Evolutionary conservation across 768 basidiomycete genomes (phyloP).

Genomic region (Leccinum truebloodii): DNA sequence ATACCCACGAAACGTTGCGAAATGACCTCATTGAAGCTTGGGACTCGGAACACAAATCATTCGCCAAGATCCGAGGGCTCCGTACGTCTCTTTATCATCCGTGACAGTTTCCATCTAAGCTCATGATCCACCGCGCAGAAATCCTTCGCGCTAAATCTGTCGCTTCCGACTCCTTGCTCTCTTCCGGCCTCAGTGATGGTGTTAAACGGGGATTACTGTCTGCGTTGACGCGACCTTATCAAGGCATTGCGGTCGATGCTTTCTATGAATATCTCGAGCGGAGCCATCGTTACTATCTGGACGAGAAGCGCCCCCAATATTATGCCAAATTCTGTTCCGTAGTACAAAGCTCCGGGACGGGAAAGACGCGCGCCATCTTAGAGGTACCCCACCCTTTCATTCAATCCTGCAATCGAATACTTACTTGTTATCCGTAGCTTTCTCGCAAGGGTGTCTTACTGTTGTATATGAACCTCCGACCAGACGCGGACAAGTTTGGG

Average conservation of each 20-base stretch:
- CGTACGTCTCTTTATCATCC: background rate
- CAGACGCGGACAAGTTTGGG: too few species aligned
- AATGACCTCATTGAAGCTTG: background rate
- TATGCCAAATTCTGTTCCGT: background rate
- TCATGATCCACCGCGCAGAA: too few species aligned
- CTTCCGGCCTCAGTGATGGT: too few species aligned
- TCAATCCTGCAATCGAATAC: background rate
- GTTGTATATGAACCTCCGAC: background rate
- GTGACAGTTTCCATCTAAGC: too few species aligned
- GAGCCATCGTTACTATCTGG: too few species aligned
- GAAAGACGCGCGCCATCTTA: background rate
- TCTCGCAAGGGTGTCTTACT: background rate
- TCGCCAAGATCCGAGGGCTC: background rate
- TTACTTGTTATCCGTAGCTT: background rate
- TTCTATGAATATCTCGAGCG: too few species aligned
- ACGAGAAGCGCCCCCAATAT: too few species aligned
- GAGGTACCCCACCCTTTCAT: background rate
- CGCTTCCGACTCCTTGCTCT: too few species aligned
- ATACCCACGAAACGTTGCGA: background rate
- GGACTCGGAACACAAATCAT: background rate
- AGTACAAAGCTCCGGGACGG: background rate
- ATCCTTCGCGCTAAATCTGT: too few species aligned
- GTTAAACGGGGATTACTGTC: too few species aligned
- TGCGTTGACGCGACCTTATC: too few species aligned
- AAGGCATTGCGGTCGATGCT: too few species aligned